Conservation (phyloP, 2,329 filamentous ascomycete genomes). For the Hyphodiscus sp. region DNA sequence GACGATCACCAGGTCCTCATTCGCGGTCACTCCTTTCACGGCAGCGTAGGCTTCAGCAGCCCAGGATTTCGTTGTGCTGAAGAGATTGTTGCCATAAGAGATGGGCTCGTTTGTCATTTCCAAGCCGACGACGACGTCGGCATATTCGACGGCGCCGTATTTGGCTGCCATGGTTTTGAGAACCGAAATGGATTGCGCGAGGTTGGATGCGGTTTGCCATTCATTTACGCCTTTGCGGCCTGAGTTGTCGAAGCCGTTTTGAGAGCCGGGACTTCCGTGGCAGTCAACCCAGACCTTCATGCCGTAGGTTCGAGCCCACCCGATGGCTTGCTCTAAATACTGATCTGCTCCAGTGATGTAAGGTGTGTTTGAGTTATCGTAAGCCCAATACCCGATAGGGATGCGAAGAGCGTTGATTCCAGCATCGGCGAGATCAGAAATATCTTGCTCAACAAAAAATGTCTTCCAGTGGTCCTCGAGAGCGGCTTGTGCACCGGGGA, state of each 20-base stretch:
- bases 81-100: conserved; percentile 31
- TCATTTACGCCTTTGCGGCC: conserved; percentile 39
- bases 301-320: conserved; percentile 44
- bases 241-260: conserved; percentile 56
- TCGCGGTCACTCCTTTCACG: conserved; percentile 28
- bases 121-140: conserved; percentile 35
- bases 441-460: conserved; percentile 24
- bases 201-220: conserved; percentile 35
- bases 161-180: conserved; percentile 34
- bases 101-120: conserved; percentile 37
- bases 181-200: conserved; percentile 30
- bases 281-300: conserved; percentile 50
- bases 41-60: conserved; percentile 30
- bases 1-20: conserved; percentile 31
- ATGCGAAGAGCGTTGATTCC: conserved; percentile 55
- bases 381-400: conserved; percentile 53
- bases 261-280: conserved; percentile 47
- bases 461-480: conserved; percentile 24
- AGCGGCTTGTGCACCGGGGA: conserved; percentile 24
- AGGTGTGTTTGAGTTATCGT: conserved; percentile 41
- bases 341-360: conserved; percentile 43
- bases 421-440: conserved; percentile 39
- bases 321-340: conserved; percentile 48
- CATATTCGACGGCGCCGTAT: conserved; percentile 33
- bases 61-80: conserved; percentile 31